phyloP scores from a whole-genome alignment of 1,284 basidiomycete genomes.

The Boletus mariae region DNA sequence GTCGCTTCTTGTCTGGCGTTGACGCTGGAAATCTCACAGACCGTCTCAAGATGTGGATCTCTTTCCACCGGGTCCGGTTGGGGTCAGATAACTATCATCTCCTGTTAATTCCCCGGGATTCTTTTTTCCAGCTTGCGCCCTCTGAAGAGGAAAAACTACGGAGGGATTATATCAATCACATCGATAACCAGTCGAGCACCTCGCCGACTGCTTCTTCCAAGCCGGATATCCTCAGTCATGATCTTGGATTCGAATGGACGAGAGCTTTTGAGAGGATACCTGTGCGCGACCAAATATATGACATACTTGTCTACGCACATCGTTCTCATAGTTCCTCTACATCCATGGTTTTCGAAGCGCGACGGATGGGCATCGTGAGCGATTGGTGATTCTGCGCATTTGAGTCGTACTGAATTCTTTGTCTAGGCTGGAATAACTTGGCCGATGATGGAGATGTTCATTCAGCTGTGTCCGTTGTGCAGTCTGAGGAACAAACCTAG shows the following conservation, averaged over 20 bases:
- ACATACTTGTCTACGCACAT: slow-evolving; percentile 64
- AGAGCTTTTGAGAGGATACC: slow-evolving; percentile 59
- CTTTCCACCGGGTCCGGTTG: slow-evolving; percentile 55
- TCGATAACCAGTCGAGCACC: slow-evolving; percentile 33
- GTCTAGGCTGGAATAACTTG: slow-evolving; percentile 60
- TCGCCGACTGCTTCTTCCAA: slow-evolving; percentile 17
- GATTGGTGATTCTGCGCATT: slow-evolving; percentile 2
- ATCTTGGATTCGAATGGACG: slow-evolving; percentile 35
- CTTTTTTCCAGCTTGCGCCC: slow-evolving; percentile 47
- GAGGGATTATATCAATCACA: slow-evolving; percentile 41
- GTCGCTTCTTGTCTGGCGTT: slow-evolving; percentile 44
- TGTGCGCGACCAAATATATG: slow-evolving; percentile 63
- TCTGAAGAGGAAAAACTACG: slow-evolving; percentile 47
- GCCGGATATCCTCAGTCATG: slow-evolving; percentile 22
- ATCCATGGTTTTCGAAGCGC: slow-evolving; percentile 53
- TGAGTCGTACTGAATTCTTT: slow-evolving; percentile 9
- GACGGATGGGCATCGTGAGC: slow-evolving; percentile 59
- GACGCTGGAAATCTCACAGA: slow-evolving; percentile 42
- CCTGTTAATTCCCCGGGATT: slow-evolving; percentile 58
- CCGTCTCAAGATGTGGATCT: slow-evolving; percentile 51
- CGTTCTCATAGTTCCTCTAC: slow-evolving; percentile 51
- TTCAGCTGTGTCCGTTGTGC: slow-evolving; percentile 60
- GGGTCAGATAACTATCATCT: slow-evolving; percentile 58
- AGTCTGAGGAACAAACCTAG: slow-evolving; percentile 35
- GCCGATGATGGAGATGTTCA: slow-evolving; percentile 70